phyloP scores from a whole-genome alignment of 305 asterid genomes.

The Fraxinus nigra region DNA sequence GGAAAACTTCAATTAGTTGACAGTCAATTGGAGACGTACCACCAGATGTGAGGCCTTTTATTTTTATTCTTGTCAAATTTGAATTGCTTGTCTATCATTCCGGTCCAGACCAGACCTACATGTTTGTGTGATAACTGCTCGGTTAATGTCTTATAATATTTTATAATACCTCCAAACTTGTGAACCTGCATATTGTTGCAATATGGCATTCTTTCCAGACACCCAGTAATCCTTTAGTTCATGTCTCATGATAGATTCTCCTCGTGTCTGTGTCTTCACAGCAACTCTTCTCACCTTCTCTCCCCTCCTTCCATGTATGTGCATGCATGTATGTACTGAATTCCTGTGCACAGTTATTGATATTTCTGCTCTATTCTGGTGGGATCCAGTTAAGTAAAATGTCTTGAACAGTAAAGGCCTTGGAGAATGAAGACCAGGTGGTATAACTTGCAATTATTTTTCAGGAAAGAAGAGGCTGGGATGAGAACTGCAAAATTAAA shows the following conservation, averaged over 20 bases:
- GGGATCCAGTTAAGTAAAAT: neutral
- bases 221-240: neutral
- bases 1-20: conserved; percentile 94
- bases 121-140: neutral
- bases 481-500: conserved; percentile 90
- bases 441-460: conserved; percentile 25
- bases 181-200: conserved; percentile 3
- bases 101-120: neutral
- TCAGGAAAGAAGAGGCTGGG: conserved; percentile 99
- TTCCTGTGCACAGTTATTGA: neutral
- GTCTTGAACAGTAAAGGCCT: conserved; percentile 1
- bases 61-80: conserved; percentile 15
- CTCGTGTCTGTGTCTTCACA: neutral
- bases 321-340: neutral
- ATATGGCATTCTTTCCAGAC: neutral
- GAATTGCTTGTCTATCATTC: neutral
- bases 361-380: neutral
- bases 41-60: conserved; percentile 66
- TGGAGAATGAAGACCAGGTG: conserved; percentile 6
- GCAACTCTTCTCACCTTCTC: neutral
- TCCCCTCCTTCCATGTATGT: neutral
- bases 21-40: conserved; percentile 93
- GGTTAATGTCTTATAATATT: neutral
- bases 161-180: neutral
- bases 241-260: neutral